Percentiles rank a stretch among this genome's conserved stretches.
phyloP scores from a whole-genome alignment of 768 basidiomycete genomes.

The Panaeolus papilionaceus region DNA sequence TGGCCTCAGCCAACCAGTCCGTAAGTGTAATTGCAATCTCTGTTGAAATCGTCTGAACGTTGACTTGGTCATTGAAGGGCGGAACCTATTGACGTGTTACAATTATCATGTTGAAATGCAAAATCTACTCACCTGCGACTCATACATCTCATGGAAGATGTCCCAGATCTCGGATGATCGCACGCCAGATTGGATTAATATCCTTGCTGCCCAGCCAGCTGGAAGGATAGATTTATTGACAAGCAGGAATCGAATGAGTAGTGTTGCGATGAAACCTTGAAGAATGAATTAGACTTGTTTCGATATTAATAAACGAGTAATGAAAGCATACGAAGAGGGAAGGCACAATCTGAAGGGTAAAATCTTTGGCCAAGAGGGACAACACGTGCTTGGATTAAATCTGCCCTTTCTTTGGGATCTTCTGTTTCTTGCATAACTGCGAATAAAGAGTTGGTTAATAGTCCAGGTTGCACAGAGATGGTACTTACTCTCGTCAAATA shows the following conservation, averaged over 20 bases:
- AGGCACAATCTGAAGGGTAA: constrained; percentile 90
- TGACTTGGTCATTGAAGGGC: constrained; percentile 81
- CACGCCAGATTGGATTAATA: constrained; percentile 82
- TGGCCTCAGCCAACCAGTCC: constrained; percentile 84
- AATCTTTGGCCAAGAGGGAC: constrained; percentile 83
- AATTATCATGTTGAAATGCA: not conserved
- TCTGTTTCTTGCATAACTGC: constrained; percentile 62
- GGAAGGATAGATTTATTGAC: constrained; percentile 63
- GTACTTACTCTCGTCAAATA: constrained; percentile 80
- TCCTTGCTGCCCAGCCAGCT: constrained; percentile 82
- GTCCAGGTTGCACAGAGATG: constrained; percentile 8
- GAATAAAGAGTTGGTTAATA: constrained; percentile 14
- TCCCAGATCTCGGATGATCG: constrained; percentile 86
- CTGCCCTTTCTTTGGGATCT: constrained; percentile 60
- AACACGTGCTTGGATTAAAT: constrained; percentile 67
- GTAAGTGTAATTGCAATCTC: constrained; percentile 82
- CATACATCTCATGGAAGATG: constrained; percentile 84
- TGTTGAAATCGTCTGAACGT: constrained; percentile 79
- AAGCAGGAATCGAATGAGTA: constrained; percentile 78
- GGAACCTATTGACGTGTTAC: constrained; percentile 58
- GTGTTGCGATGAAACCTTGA: constrained; percentile 75
- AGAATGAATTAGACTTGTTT: constrained; percentile 14
- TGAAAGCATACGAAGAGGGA: constrained; percentile 77
- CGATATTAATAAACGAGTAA: not conserved
- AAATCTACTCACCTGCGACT: constrained; percentile 72